Evolutionary conservation across 768 basidiomycete species (phyloP).

Genomic region (Antrodiella citrinella): DNA sequence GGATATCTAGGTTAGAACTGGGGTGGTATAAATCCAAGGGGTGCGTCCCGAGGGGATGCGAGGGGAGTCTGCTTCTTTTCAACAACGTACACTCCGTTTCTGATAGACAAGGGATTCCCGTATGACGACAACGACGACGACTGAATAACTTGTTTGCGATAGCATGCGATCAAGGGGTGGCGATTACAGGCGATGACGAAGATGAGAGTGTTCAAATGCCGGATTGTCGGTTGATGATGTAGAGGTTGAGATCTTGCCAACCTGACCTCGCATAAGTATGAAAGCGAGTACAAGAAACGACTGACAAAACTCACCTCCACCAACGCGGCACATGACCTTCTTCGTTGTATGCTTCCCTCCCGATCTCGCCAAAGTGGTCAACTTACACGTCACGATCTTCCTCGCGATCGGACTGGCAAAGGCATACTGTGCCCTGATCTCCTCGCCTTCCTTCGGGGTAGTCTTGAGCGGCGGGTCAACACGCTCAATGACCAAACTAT

Average conservation of each 20-base stretch:
- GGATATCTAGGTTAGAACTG: neutral
- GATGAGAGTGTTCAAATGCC: constrained; percentile 7
- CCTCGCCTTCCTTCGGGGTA: constrained; percentile 64
- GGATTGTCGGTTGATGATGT: constrained; percentile 10
- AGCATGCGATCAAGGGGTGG: neutral
- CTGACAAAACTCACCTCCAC: constrained; percentile 64
- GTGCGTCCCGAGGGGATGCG: neutral
- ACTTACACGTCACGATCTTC: constrained; percentile 70
- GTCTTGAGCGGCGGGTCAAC: constrained; percentile 68
- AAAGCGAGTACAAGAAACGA: neutral
- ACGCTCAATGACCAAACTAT: constrained; percentile 71
- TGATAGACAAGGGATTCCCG: neutral
- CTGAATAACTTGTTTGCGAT: neutral
- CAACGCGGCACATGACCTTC: constrained; percentile 90
- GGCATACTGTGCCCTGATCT: constrained; percentile 78
- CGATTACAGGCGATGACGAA: neutral
- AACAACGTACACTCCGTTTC: neutral
- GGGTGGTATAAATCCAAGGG: neutral
- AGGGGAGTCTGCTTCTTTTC: neutral
- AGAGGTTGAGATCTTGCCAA: constrained; percentile 12
- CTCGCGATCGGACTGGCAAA: constrained; percentile 65
- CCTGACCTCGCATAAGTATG: neutral
- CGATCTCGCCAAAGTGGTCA: constrained; percentile 69
- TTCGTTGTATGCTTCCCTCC: constrained; percentile 39
- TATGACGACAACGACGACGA: neutral